phyloP scores from a whole-genome alignment of 352 stramenopile genomes.

The Phytophthora parvispora region DNA sequence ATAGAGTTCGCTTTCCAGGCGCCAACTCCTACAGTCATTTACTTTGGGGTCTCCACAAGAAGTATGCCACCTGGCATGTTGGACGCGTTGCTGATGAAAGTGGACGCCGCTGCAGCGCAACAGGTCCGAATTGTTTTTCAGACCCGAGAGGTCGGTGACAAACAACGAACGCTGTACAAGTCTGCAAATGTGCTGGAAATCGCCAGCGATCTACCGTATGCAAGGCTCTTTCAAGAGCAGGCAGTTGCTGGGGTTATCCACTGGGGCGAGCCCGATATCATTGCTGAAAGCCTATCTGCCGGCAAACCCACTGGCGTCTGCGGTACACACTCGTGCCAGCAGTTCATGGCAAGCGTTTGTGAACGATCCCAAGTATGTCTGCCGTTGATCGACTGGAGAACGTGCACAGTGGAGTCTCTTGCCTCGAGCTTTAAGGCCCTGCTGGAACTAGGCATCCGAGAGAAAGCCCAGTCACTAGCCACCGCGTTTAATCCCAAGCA shows the following conservation, averaged over 20 bases:
- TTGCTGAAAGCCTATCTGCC: constrained; percentile 72
- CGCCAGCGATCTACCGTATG: constrained; percentile 50
- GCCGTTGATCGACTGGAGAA: constrained; percentile 62
- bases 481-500: constrained; percentile 62
- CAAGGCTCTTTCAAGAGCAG: constrained; percentile 78
- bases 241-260: constrained; percentile 76
- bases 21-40: constrained; percentile 29
- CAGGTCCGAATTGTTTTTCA: constrained; percentile 60
- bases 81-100: constrained; percentile 32
- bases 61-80: constrained; percentile 33
- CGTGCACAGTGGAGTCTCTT: constrained; percentile 68
- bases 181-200: constrained; percentile 30
- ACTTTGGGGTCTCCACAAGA: constrained; percentile 45
- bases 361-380: constrained; percentile 70
- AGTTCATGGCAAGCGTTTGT: constrained; percentile 81
- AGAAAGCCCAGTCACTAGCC: constrained; percentile 45
- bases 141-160: constrained; percentile 17
- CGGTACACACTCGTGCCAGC: constrained; percentile 90
- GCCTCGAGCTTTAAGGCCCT: constrained; percentile 63
- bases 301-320: constrained; percentile 88
- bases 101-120: constrained; percentile 29
- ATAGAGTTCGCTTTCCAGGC: constrained; percentile 17
- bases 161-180: constrained; percentile 7
- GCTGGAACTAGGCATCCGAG: constrained; percentile 35
- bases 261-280: constrained; percentile 68